Evolutionary conservation across 345 rosid genomes (phyloP), one percentile per base, ranked within the genome.

Genomic region (Eucalyptus tenuipes): DNA sequence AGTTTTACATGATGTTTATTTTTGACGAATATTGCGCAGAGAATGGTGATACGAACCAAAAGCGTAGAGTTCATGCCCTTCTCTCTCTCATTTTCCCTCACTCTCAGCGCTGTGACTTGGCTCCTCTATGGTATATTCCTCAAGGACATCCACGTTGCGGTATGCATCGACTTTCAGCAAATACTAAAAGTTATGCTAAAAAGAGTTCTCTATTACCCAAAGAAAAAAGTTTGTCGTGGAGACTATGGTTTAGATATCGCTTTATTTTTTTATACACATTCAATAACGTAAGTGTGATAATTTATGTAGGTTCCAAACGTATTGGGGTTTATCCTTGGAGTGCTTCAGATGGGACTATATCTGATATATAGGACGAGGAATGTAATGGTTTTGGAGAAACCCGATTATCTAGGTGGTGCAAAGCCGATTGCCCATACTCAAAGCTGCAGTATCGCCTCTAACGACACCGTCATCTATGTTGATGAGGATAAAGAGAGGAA

Each of bases 41-140:
- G 88, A 53, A 75, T n/a, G 55, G 90, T 71, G 79, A 42, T 89
- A 71, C 87, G 90, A 12, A 90, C 91, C 7, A 81, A 87, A 89
- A 55, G 17, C 17, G 24, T n/a, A 49, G 93, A 93, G 91, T 93
- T 92, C 94, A 93, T 88, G 81, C 52, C 48, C 6, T n/a, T 47
- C 27, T 17, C 31, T 40, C 55, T 61, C 13, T 85, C 87, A 7
- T 88, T 92, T 75, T 90, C 86, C 88, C 91, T 92, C 71, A 89
- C 92, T 15, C 29, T 93, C 47, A 91, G 88, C 87, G 93, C 94
- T 3, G 75, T 92, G 27, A 88, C 88, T 88, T 92, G 94, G 94
- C 87, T 92, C 52, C 86, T 92, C 82, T 93, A 90, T 44, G 94
- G 94, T 55, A n/a, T 88, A 13, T 55, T 68, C 18, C 49, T 88